Evolutionary conservation across 257 asterid genomes (phyloP).

Genomic region (Knoxia roxburghii): DNA sequence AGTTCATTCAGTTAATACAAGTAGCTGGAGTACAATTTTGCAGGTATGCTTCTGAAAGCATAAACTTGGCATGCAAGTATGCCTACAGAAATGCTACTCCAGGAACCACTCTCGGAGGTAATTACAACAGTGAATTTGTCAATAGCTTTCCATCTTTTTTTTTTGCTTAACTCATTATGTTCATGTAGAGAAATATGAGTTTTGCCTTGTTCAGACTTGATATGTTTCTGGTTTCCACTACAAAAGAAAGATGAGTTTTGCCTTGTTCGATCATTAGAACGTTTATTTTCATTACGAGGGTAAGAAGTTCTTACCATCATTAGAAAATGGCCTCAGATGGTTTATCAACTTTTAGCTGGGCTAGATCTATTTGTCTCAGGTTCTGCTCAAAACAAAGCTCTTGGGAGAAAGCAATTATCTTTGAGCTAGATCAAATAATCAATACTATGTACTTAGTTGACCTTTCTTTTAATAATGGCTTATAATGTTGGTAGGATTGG

Average conservation of each 20-base stretch:
- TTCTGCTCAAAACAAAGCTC: background rate
- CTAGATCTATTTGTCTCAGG: background rate
- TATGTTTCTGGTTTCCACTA: background rate
- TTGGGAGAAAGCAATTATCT: background rate
- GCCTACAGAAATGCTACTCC: constrained; percentile 97
- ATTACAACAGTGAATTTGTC: background rate
- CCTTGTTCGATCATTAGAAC: background rate
- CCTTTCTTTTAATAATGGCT: background rate
- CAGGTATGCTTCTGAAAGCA: constrained; percentile 95
- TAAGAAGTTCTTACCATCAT: background rate
- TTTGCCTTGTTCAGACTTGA: too few relatives aligned
- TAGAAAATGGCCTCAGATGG: background rate
- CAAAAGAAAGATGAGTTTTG: background rate
- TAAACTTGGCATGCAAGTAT: constrained; percentile 64
- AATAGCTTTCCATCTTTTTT: background rate
- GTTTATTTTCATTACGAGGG: background rate
- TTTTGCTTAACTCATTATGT: background rate
- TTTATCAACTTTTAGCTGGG: background rate
- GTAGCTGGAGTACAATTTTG: constrained; percentile 8
- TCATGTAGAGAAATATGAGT: background rate
- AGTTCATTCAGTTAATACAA: background rate
- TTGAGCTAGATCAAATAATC: background rate
- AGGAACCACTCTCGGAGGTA: constrained; percentile 86
- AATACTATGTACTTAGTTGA: background rate
- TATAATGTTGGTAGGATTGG: too few relatives aligned